These are phyloP conservation scores for Pyrenophora tritici-repentis DNA, from an alignment of 2,329 filamentous ascomycete genomes.

Conservation along the genomic window DNA sequence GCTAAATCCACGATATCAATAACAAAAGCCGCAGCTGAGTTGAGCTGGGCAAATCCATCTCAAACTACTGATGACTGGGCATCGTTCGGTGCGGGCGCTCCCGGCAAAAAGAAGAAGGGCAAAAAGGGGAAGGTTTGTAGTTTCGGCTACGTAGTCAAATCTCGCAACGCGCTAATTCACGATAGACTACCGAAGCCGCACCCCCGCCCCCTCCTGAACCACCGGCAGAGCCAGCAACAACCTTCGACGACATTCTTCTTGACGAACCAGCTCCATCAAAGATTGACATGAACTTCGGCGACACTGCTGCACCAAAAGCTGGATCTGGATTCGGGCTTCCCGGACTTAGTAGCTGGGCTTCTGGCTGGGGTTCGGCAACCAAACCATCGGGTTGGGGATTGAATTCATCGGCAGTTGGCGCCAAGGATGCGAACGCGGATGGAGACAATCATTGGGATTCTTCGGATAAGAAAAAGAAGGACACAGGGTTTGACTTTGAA, in stretches of 20 bases:
- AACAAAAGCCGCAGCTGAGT: conserved; percentile 28
- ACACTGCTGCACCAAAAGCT: conserved; percentile 32
- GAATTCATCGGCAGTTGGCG: conserved; percentile 24
- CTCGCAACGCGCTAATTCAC: conserved; percentile 37
- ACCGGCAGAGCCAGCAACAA: conserved; percentile 43
- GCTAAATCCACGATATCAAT: conserved; percentile 30
- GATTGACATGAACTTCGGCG: conserved; percentile 54
- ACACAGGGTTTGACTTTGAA: conserved; percentile 43
- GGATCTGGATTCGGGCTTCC: conserved; percentile 32
- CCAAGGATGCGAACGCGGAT: conserved; percentile 38
- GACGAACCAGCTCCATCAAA: conserved; percentile 52
- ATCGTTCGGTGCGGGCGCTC: conserved; percentile 23
- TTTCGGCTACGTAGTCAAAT: conserved; percentile 39
- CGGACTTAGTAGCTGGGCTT: conserved; percentile 29
- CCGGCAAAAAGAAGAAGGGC: conserved; percentile 44
- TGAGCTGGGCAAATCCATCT: conserved; percentile 39
- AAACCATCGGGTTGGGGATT: conserved; percentile 30
- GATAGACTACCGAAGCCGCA: conserved; percentile 32
- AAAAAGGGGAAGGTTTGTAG: conserved; percentile 49
- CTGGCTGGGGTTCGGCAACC: conserved; percentile 34
- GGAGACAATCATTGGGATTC: conserved; percentile 42
- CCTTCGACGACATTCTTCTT: conserved; percentile 54
- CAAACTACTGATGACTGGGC: conserved; percentile 39
- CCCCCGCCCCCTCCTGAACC: conserved; percentile 39
- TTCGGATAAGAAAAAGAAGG: conserved; percentile 46